Conservation (phyloP, 306 rosid species). For the Casuarina glauca region DNA sequence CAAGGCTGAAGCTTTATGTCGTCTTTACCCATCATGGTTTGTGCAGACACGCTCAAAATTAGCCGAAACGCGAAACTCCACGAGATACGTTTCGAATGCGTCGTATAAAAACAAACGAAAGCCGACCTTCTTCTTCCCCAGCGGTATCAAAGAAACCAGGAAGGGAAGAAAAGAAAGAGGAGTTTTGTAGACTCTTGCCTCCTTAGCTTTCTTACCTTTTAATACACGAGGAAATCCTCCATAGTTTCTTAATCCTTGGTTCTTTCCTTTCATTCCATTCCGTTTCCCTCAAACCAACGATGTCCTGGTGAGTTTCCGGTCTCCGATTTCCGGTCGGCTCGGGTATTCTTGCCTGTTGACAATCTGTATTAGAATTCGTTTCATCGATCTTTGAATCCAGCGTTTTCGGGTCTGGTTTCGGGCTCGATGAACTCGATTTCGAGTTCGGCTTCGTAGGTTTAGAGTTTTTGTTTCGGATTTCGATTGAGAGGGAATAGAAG, state of each 20-base stretch:
- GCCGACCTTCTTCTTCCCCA: no score
- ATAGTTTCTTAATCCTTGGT: neutral
- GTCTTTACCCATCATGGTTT: no score
- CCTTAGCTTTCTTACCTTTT: neutral
- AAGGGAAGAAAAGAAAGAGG: no score
- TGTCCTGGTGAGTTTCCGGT: neutral
- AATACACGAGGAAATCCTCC: neutral
- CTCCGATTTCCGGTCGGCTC: neutral
- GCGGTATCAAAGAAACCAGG: no score
- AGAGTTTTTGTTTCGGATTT: constrained; percentile 21
- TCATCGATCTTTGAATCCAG: constrained; percentile 3
- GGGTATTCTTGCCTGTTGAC: neutral
- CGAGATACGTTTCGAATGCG: no score
- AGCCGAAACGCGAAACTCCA: no score
- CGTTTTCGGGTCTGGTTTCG: constrained; percentile 9
- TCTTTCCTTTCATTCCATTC: neutral
- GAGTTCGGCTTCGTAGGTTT: neutral
- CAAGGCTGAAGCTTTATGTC: no score
- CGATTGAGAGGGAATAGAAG: neutral
- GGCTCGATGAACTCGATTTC: neutral
- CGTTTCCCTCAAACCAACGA: constrained; percentile 1
- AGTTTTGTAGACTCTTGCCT: neutral
- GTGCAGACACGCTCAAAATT: no score
- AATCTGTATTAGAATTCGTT: neutral
- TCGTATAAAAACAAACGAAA: no score